Evolutionary conservation across 345 rosid species (phyloP).

Genomic region (Gossypium mustelinum): DNA sequence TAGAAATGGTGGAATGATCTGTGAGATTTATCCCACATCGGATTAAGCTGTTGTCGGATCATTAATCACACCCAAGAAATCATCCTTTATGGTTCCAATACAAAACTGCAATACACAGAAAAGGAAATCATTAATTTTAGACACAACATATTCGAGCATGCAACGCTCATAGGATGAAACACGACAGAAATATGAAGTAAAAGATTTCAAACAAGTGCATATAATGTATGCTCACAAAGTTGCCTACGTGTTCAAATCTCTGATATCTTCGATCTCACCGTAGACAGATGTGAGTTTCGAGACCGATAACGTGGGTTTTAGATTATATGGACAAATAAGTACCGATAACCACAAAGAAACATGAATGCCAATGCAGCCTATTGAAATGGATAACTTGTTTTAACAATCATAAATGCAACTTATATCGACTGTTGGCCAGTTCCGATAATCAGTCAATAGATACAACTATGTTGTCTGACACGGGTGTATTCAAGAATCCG

Average conservation of each 20-base stretch:
- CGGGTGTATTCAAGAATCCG: no score
- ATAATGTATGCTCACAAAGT: background rate
- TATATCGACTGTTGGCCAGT: background rate
- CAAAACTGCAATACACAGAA: conserved; percentile 58
- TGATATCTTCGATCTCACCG: background rate
- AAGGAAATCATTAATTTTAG: background rate
- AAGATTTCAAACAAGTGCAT: background rate
- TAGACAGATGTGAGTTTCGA: background rate
- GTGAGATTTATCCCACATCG: no score
- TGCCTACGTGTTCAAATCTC: background rate
- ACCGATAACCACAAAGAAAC: background rate
- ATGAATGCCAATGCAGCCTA: background rate
- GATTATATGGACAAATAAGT: background rate
- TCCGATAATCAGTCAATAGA: background rate
- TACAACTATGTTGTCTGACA: background rate
- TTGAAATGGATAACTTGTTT: background rate
- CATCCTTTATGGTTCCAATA: conserved; percentile 26
- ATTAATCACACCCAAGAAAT: conserved; percentile 7
- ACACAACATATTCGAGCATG: background rate
- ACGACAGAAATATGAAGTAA: background rate
- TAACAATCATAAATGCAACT: background rate
- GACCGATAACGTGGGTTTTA: background rate
- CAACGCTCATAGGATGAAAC: background rate
- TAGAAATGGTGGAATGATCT: no score
- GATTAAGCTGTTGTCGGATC: background rate